Evolutionary conservation across 352 stramenopile genomes (phyloP), one percentile per base, ranked within the genome.

Genomic region (Pythium periplocum): DNA sequence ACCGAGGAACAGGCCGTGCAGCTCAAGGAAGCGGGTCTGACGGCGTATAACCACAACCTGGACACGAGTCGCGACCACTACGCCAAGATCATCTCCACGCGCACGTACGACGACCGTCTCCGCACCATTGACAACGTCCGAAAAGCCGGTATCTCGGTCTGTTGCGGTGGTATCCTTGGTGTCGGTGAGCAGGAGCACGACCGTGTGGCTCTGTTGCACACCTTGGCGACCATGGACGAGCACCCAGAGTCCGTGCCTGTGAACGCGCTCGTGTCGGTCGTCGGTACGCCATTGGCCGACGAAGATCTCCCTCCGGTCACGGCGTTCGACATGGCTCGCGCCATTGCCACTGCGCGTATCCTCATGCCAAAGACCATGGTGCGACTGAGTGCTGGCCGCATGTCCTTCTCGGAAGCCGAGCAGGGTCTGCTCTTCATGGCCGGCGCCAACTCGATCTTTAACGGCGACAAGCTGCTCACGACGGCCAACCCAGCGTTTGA

Each of bases 41-140:
- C 95, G 17, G 94, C 95, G 8, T 99, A 99, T 82, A 99, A 98
- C 85, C 96, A 99, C 81, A 99, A 99, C 75, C 70, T 99, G 41
- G 96, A 99, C 72, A 99, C 96, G 4, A 98, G 87, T 71, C 93
- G 90, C 12, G 96, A 99, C 61, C 95, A 98, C 78, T 99, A 98
- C 69, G 87, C 95, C 42, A 98, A 98, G 59, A 89, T 99, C 40
- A 98, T 98, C 57, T 96, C 87, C 38, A 98, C 95, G 48, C 84
- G 95, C 43, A 96, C 91, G 53, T 98, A 98, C 73, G 90, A 99
- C 60, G 96, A 98, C 75, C 93, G 96, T 50, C 74, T 99, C 11
- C 64, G 95, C 39, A 99, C 96, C 5, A 98, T 99, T 70, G 87
- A 86, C 17, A 98, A 98, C 62, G 96, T 99, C 33, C 88, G 94